Evolutionary conservation across 2,329 filamentous ascomycete species (phyloP).

Genomic region (Talaromyces sp.): DNA sequence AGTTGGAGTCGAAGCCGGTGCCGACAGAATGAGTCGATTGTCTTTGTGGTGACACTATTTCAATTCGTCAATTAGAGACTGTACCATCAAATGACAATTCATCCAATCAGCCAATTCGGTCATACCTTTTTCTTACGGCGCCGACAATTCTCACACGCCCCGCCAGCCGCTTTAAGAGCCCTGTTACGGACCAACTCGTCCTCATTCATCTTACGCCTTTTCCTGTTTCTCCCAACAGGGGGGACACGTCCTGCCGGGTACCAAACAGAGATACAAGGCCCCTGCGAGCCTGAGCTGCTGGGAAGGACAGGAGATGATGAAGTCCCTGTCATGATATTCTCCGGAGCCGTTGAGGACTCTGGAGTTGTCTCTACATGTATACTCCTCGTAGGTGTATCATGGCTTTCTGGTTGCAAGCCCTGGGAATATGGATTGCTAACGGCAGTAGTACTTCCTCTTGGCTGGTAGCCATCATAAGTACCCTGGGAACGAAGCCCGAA

Average conservation of each 20-base stretch:
- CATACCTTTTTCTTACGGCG: constrained; percentile 13
- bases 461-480: background rate
- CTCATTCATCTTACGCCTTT: background rate
- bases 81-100: background rate
- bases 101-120: background rate
- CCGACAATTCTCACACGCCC: constrained; percentile 7
- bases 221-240: background rate
- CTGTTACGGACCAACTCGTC: background rate
- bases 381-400: background rate
- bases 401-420: background rate
- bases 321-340: background rate
- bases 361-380: background rate
- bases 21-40: background rate
- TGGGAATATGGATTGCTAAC: background rate
- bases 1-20: background rate
- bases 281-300: background rate
- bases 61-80: background rate
- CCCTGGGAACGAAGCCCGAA: background rate
- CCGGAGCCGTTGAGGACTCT: background rate
- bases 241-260: background rate
- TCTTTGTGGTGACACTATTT: background rate
- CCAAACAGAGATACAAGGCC: background rate
- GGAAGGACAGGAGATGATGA: background rate
- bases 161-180: constrained; percentile 8
- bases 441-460: background rate